Evolutionary conservation across 352 stramenopile genomes (phyloP).

Genomic region (Phytophthora chlamydospora): DNA sequence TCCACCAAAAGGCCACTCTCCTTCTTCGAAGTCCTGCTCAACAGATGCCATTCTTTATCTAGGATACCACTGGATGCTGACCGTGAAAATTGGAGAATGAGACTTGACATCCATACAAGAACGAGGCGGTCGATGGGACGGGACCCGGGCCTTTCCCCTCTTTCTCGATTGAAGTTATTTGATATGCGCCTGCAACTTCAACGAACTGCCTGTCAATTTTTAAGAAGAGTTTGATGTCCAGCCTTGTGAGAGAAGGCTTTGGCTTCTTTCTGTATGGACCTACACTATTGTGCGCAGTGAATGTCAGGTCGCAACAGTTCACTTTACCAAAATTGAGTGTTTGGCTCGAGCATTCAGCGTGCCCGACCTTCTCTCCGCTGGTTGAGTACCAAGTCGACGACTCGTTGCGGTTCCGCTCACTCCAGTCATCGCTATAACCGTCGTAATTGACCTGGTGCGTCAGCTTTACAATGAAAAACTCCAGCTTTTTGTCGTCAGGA

Average conservation of each 20-base stretch:
- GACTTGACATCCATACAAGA: background rate
- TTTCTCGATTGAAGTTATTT: background rate
- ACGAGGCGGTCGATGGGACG: too few relatives aligned
- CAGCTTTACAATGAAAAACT: conserved; percentile 13
- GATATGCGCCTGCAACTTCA: too few relatives aligned
- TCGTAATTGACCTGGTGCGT: conserved; percentile 2
- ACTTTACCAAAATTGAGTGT: conserved; percentile 13
- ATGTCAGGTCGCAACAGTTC: too few relatives aligned
- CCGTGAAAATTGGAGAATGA: conserved; percentile 1
- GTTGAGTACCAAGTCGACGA: conserved; percentile 4
- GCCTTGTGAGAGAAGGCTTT: too few relatives aligned
- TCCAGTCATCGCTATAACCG: background rate
- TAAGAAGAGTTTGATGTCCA: too few relatives aligned
- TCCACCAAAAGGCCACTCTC: conserved; percentile 1
- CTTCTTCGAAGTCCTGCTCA: conserved; percentile 4
- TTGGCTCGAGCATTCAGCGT: background rate
- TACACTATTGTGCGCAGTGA: too few relatives aligned
- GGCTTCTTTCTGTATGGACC: too few relatives aligned
- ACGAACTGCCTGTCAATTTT: too few relatives aligned
- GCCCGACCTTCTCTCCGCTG: background rate
- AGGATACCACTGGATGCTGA: background rate
- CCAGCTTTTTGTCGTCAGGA: background rate
- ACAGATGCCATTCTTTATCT: background rate
- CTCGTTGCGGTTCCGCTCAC: conserved; percentile 5
- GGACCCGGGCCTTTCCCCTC: too few relatives aligned